Evolutionary conservation across 805 yeast genomes (phyloP), one percentile per base, ranked within the genome.

Genomic region (Wickerhamia fluorescens): DNA sequence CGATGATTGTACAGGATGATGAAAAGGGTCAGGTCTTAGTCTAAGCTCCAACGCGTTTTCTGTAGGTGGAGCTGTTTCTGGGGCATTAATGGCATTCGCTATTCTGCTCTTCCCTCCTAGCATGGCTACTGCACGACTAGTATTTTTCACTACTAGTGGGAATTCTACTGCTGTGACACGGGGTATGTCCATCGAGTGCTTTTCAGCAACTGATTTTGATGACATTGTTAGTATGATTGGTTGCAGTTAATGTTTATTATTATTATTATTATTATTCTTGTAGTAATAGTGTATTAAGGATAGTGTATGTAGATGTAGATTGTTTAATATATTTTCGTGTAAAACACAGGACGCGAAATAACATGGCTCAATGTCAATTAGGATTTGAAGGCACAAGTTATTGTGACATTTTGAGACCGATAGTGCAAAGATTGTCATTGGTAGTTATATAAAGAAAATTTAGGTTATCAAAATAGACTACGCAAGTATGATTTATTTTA

Each of bases 151-250:
- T 11, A 68, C 64, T 17, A 86, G 55, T 0, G 96, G 96, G 35
- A 81, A 66, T 46, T 88, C 96, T 11, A 88, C 70, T 3, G 88
- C 71, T 4, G 82, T 66, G 14, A 75, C 75, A 41, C 77, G 75
- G 6, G 94, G 92, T 1, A 83, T 66, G 41, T 83, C 92, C 45
- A 84, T 53, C 7, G 81, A 68, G 45, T 68, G 70, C 39, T 68
- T 72, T 26, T 68, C 65, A 1, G 83, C 84, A 11, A 47, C 25
- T 7, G 16, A 17, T 7, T 29, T 28, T 20, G 33, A 26, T 11
- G 30, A 17, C 33, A 31, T 30, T 4, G 20, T 10, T 14, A 13
- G 29, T 28, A 29, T 29, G 14, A 16, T 11, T 18, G 15, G 13
- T 16, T 30, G 14, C 11, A 15, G 24, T 11, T 8, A 8, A 6